Percentiles rank a stretch among this genome's conserved stretches.
phyloP scores from a whole-genome alignment of 208 protist species.

The Leishmania aethiopica region DNA sequence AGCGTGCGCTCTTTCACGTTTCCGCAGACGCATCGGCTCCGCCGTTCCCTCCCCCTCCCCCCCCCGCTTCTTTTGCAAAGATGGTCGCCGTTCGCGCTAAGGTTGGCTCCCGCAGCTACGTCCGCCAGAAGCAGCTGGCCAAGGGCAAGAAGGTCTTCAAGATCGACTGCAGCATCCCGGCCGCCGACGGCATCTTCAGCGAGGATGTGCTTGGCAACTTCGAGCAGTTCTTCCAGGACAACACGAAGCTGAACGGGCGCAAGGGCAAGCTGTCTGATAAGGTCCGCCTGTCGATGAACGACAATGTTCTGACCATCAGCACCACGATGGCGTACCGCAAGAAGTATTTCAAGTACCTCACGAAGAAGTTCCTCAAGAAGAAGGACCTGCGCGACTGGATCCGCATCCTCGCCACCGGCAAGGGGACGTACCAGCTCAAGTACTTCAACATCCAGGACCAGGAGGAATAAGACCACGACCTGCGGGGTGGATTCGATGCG shows the following conservation, averaged over 20 bases:
- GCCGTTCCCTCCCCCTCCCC: background rate
- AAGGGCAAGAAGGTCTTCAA: conserved; percentile 93
- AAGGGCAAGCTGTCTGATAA: conserved; percentile 96
- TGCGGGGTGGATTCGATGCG: background rate
- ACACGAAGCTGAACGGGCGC: conserved; percentile 98
- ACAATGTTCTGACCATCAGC: conserved; percentile 92
- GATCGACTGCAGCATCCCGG: conserved; percentile 74
- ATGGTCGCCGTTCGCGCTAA: conserved; percentile 93
- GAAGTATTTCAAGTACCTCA: conserved; percentile 99
- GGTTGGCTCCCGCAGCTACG: conserved; percentile 84
- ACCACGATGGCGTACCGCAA: conserved; percentile 96
- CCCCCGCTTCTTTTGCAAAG: conserved; percentile 11
- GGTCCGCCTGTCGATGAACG: conserved; percentile 87
- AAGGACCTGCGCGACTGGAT: conserved; percentile 98
- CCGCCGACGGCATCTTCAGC: conserved; percentile 77
- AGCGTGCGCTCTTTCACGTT: conserved; percentile 38
- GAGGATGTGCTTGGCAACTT: conserved; percentile 88
- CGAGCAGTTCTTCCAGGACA: conserved; percentile 97
- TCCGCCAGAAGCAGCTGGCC: conserved; percentile 83
- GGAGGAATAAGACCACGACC: conserved; percentile 69
- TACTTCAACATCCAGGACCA: conserved; percentile 98
- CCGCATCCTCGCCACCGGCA: conserved; percentile 95
- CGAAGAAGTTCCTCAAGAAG: conserved; percentile 99
- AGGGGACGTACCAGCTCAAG: conserved; percentile 97
- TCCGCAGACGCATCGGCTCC: conserved; percentile 13